Conservation (phyloP, 2,329 filamentous ascomycete genomes). For the Ophiostoma sp. region DNA sequence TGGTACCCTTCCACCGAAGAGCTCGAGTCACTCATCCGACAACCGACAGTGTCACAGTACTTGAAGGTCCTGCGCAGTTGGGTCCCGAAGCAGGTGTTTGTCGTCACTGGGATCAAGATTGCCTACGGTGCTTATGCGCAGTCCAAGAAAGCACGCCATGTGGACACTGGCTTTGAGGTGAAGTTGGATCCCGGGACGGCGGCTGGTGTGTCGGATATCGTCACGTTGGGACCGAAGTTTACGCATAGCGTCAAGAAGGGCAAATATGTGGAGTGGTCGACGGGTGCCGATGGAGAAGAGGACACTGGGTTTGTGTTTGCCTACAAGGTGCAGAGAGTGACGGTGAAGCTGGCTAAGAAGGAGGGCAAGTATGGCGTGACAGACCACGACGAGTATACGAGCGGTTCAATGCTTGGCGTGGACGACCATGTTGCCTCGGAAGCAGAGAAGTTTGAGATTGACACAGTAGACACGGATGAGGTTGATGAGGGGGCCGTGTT, state of each 20-base stretch:
- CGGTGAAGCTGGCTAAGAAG: not conserved
- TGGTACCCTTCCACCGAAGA: not conserved
- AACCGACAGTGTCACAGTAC: not conserved
- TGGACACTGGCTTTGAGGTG: not conserved
- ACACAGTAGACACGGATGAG: not conserved
- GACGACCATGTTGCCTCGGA: not conserved
- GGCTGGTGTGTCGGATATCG: not conserved
- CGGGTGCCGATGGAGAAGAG: not conserved
- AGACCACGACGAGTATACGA: not conserved
- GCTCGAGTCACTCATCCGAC: not conserved
- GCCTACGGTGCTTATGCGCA: not conserved
- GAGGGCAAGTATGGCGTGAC: not conserved
- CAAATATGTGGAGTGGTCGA: not conserved
- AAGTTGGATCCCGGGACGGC: not conserved
- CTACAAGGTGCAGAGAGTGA: not conserved
- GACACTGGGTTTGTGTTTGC: not conserved
- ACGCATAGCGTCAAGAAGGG: not conserved
- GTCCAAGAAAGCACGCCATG: not conserved
- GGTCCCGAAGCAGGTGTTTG: not conserved
- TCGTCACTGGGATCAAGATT: not conserved
- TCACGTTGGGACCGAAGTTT: not conserved
- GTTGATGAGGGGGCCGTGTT: not conserved
- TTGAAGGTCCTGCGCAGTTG: not conserved
- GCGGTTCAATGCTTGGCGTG: not conserved
- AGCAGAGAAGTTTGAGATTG: not conserved